Evolutionary conservation across 1,284 basidiomycete genomes (phyloP), one percentile per base, ranked within the genome.

Genomic region (Cryptococcus sp.): DNA sequence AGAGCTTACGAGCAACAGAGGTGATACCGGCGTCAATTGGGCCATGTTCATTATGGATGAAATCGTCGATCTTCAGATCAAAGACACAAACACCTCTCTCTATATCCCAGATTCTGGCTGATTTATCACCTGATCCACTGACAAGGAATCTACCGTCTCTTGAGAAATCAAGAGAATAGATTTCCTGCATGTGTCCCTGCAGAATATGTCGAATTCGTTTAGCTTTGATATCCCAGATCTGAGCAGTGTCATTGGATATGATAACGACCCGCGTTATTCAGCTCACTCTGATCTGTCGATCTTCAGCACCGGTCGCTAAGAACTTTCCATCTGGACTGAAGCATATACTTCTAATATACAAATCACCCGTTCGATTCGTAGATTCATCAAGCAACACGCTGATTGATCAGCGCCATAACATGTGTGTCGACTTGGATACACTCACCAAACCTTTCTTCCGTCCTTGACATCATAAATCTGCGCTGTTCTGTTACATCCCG

Each of bases 391-490:
- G 77, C 49, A 91, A 78, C 1, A 87, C 83, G 62, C 88, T 89
- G 64, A 10, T 41, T n/a, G 10, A 41, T 41, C 38, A 41, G 38
- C 38, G 10, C 10, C 10, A 41, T 41, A 10, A 10, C 10, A n/a
- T 41, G n/a, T 41, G 10, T 10, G 38, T 41, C 10, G 23, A 23
- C 23, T 7, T 33, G 43, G 46, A 14, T 41, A 32, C 23, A 71
- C 77, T 60, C 62, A 89, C 87, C 87, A 89, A 36, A 84, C 87
- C 78, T 89, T 89, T 2, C 74, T 76, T 4, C 92, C 90, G 1
- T 88, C 89, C 78, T 88, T 87, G 31, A 88, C 88, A 72, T 94
- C 89, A 71, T 88, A 94, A 62, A 96, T 90, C 73, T 93, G 90
- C 5, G 90, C 90, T 0, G 86, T 88, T 41, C 88, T 81, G 77